Conservation (phyloP, 2,329 filamentous ascomycete species). For the Paecilomyces variotii region DNA sequence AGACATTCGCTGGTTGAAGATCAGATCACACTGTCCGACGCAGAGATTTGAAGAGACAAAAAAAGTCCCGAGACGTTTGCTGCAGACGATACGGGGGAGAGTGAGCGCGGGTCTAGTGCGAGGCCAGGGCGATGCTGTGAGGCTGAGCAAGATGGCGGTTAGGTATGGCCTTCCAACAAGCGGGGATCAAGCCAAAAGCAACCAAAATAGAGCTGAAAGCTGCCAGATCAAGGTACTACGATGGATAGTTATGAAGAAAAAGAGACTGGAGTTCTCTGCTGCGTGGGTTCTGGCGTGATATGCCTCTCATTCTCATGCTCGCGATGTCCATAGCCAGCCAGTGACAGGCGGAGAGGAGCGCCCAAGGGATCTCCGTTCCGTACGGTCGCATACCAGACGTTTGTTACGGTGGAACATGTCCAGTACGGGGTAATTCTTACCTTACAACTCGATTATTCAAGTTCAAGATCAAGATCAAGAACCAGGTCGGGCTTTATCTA, state of each 20-base stretch:
- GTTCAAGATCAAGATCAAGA: no score
- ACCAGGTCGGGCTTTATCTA: no score
- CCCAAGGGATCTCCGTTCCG: neutral
- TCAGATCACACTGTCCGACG: neutral
- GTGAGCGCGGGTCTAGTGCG: neutral
- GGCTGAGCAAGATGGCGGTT: neutral
- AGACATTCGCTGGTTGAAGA: neutral
- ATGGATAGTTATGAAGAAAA: neutral
- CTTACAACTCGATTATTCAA: no score
- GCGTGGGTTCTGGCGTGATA: neutral
- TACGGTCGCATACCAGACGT: neutral
- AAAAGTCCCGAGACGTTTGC: neutral
- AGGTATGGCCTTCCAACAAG: neutral
- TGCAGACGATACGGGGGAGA: neutral
- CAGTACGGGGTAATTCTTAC: no score
- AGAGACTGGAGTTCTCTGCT: neutral
- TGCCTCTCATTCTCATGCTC: neutral
- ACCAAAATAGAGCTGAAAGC: neutral
- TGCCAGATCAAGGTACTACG: neutral
- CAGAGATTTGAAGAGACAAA: neutral
- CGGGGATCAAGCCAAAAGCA: neutral
- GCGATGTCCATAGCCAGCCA: neutral
- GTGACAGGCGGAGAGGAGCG: neutral
- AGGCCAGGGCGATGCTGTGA: neutral
- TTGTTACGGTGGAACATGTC: neutral